These are phyloP conservation scores for Macrolepiota fuliginosa DNA, from an alignment of 768 basidiomycete genomes.

Conservation along the genomic window DNA sequence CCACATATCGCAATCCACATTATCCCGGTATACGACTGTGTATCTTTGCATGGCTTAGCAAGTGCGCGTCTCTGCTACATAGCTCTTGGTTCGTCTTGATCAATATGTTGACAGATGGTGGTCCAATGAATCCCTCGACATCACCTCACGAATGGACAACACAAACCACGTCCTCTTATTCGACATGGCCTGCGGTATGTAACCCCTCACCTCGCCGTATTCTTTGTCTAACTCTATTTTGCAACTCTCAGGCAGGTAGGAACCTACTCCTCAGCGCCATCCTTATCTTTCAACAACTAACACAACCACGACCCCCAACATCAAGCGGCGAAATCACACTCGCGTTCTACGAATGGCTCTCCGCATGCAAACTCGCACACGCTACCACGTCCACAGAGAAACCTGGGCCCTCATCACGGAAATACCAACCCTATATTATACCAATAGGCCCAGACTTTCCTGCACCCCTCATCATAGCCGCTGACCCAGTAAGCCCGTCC, in stretches of 20 bases:
- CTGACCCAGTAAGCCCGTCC: conserved; percentile 49
- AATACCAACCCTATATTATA: conserved; percentile 24
- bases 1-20: conserved; percentile 72
- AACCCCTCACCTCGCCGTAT: conserved; percentile 18
- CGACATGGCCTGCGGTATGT: conserved; percentile 58
- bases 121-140: conserved; percentile 27
- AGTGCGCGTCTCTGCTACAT: conserved; percentile 24
- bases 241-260: conserved; percentile 27
- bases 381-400: conserved; percentile 16
- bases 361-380: conserved; percentile 25
- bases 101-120: conserved; percentile 29
- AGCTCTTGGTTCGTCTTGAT: neutral
- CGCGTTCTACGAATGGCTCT: conserved; percentile 62
- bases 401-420: conserved; percentile 13
- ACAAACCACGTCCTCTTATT: conserved; percentile 37
- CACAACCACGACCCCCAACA: neutral
- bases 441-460: conserved; percentile 32
- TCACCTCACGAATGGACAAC: conserved; percentile 9
- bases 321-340: conserved; percentile 63
- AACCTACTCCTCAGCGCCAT: neutral
- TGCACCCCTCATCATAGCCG: conserved; percentile 34
- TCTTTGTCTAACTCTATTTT: neutral
- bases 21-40: conserved; percentile 62
- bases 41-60: conserved; percentile 51
- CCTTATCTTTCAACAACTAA: neutral